Base-by-base conservation (phyloP, 768 basidiomycete genomes). In the Galerina sulciceps region DNA sequence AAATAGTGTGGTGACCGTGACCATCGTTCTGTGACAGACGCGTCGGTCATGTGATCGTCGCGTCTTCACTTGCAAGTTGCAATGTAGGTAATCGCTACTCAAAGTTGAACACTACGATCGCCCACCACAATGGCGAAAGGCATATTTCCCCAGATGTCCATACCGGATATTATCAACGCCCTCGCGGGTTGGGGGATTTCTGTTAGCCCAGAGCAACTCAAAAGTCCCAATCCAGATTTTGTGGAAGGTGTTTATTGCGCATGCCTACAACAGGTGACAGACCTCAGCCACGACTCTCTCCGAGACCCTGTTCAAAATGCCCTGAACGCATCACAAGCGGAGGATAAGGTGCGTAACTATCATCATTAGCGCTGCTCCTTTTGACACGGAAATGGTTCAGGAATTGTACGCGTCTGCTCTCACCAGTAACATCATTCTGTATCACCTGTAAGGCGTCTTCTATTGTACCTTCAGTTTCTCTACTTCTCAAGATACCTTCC, bases 231-330 rank as follows among this genome's bases (percentile, higher is more conserved):
- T 1, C 66, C 85, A 0, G 89, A 92, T 42, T 90, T 91, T 62
- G 89, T 93, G 31, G 80, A 86, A 37, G 78, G 75, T 51, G 82
- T 93, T 17, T 93, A 89, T 73, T 79, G 77, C 58, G 84, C 87
- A 8, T 90, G 90, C 67, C 80, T 94, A 41, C 81, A 88, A 41
- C 87, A 90, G 65, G 85, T 91, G 57, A 88, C 88, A 5, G 81
- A 82, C 51, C 77, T 94, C 54, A 79, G 79, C 31, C 79, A 82
- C 35, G 85, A 87, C 9, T 71, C 74, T 26, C 79, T 94, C 5
- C 80, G 83, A 57, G 81, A 84, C 2, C 83, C 91, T 0, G 79
- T 83, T 0, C 82, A 88, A 59, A 78, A 76, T 35, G 79, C 85
- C 0, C 70, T 93, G 37, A 73, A 77, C 13, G 74, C 78, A 2